Conservation (phyloP, 768 basidiomycete genomes). For the Phanerochaete sordida region DNA sequence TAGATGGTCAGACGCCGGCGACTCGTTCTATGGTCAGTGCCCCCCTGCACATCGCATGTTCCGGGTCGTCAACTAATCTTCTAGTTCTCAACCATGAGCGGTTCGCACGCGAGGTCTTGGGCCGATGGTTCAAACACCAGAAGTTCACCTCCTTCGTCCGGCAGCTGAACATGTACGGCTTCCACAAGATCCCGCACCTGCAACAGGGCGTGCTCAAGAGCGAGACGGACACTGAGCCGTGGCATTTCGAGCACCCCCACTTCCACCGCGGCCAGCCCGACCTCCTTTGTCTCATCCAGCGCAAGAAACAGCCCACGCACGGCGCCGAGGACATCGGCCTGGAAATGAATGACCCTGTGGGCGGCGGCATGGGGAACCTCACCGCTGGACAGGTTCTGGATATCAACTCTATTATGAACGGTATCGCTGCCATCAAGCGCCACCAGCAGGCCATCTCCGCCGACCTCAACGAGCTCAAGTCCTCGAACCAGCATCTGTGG, state of each 20-base stretch:
- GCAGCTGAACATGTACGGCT: constrained; percentile 95
- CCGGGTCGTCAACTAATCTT: constrained; percentile 7
- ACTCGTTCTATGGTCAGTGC: constrained; percentile 82
- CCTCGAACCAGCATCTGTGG: constrained; percentile 89
- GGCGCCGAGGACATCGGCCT: constrained; percentile 26
- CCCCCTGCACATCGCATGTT: background rate
- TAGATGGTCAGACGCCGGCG: constrained; percentile 87
- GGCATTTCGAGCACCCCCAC: constrained; percentile 90
- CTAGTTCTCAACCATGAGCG: constrained; percentile 89
- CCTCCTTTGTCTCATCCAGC: constrained; percentile 79
- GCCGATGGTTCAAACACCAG: constrained; percentile 95
- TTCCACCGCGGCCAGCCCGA: constrained; percentile 90
- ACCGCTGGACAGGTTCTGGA: constrained; percentile 61
- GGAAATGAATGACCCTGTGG: constrained; percentile 16
- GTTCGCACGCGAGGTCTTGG: constrained; percentile 85
- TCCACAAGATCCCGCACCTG: constrained; percentile 93
- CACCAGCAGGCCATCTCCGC: constrained; percentile 91
- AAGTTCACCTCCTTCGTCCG: constrained; percentile 92
- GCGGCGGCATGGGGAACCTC: constrained; percentile 17
- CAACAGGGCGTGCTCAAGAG: constrained; percentile 90
- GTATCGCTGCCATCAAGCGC: constrained; percentile 82
- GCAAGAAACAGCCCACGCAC: constrained; percentile 61
- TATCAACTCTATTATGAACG: constrained; percentile 72
- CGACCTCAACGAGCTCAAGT: constrained; percentile 85
- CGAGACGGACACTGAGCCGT: constrained; percentile 77